Conservation (phyloP, 768 basidiomycete genomes). For the Leucocoprinus sp. region DNA sequence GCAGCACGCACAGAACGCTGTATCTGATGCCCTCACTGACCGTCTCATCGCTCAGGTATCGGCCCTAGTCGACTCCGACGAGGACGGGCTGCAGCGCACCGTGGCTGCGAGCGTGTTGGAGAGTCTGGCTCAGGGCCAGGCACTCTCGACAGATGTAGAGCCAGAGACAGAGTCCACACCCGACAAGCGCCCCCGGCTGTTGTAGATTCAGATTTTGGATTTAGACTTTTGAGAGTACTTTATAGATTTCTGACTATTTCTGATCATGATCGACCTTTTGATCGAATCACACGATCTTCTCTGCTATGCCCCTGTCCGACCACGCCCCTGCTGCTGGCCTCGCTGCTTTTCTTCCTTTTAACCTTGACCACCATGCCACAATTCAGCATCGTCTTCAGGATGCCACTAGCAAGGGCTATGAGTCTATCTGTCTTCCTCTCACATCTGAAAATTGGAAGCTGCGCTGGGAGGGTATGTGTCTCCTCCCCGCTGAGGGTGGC, state of each 20-base stretch:
- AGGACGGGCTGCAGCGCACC: slow-evolving; percentile 53
- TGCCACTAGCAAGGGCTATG: slow-evolving; percentile 61
- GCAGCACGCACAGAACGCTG: slow-evolving; percentile 58
- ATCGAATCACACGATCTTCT: background rate
- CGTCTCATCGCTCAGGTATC: slow-evolving; percentile 58
- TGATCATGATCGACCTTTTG: slow-evolving; percentile 1
- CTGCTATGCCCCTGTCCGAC: slow-evolving; percentile 28
- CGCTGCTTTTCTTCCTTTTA: slow-evolving; percentile 29
- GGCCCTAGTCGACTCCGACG: slow-evolving; percentile 60
- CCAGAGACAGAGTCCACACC: slow-evolving; percentile 15
- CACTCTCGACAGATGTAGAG: no score
- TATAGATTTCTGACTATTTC: slow-evolving; percentile 5
- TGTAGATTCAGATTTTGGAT: slow-evolving; percentile 16
- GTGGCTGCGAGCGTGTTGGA: slow-evolving; percentile 62
- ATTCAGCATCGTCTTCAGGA: slow-evolving; percentile 42
- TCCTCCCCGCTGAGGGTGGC: slow-evolving; percentile 32
- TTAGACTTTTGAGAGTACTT: background rate
- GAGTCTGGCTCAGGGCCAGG: slow-evolving; percentile 55
- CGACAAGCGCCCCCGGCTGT: slow-evolving; percentile 27
- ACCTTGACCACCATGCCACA: slow-evolving; percentile 32
- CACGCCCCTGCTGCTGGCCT: slow-evolving; percentile 23
- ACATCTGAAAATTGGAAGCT: slow-evolving; percentile 81
- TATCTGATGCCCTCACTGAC: slow-evolving; percentile 63
- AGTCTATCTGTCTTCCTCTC: slow-evolving; percentile 74
- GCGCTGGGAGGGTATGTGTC: slow-evolving; percentile 87